Evolutionary conservation across 495 filamentous ascomycete species (phyloP), one percentile per base, ranked within the genome.

Genomic region (Lepraria neglecta): DNA sequence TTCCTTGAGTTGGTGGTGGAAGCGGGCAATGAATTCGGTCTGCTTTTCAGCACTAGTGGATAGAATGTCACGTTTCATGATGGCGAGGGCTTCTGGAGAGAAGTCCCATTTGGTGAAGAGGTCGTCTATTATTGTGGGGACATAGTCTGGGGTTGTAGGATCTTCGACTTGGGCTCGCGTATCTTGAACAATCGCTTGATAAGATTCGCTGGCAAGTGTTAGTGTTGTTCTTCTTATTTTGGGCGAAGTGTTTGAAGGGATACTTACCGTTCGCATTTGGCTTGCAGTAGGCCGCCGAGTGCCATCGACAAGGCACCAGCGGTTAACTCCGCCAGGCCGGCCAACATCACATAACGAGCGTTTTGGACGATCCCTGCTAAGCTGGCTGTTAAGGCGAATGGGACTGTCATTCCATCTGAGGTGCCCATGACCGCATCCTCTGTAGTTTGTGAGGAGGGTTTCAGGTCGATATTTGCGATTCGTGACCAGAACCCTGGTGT

Each of bases 211-310:
- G 28, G 6, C n/a, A n/a, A 19, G 0, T 19, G 14, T 54, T 33
- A 54, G 31, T 12, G 9, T 24, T n/a, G 35, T 33, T 35, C 6
- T 33, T 35, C 6, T 19, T 17, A 35, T 54, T n/a, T 17, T 38
- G 7, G 35, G 35, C 17, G n/a, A 54, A 17, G 27, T 14, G n/a
- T 27, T 11, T 54, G 2, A n/a, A 21, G 3, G n/a, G 19, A 30
- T 3, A 43, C 76, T 70, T 68, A 86, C 78, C 76, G 77, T 75
- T 91, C 88, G 45, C 85, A 85, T 65, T 84, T 84, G 0, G 88
- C 86, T 14, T 86, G 86, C 3, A 94, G 76, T 64, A 84, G 76
- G 30, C 82, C 82, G 54, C 82, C 82, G 43, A 83, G 62, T 3
- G 80, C 81, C 80, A 84, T 84, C 7, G 80, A 82, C 57, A 84